These are phyloP conservation scores for Scheffersomyces parashehatae DNA, from an alignment of 1,139 yeast genomes.

Conservation along the genomic window DNA sequence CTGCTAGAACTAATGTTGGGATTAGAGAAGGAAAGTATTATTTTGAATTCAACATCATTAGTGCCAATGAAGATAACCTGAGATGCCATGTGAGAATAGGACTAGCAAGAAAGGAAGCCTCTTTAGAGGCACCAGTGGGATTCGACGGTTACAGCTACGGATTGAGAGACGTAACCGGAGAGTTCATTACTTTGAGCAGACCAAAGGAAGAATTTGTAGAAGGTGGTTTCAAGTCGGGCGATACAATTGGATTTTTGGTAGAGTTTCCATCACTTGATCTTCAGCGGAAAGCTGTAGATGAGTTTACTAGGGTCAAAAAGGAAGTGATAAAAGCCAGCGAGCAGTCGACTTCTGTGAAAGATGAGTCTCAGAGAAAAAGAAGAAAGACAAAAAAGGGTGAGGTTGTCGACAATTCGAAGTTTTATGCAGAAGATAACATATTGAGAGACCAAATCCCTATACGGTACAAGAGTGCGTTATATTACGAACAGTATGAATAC, in stretches of 20 bases:
- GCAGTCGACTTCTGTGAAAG: slow-evolving; percentile 10
- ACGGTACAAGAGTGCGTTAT: slow-evolving; percentile 72
- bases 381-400: slow-evolving; percentile 13
- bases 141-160: slow-evolving; percentile 95
- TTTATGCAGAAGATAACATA: slow-evolving; percentile 36
- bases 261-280: slow-evolving; percentile 57
- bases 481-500: slow-evolving; percentile 86
- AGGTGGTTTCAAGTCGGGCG: slow-evolving; percentile 67
- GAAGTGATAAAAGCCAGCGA: neutral
- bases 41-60: slow-evolving; percentile 66
- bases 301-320: slow-evolving; percentile 20
- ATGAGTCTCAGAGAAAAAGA: slow-evolving; percentile 16
- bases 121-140: slow-evolving; percentile 94
- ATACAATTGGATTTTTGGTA: slow-evolving; percentile 78
- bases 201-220: slow-evolving; percentile 49
- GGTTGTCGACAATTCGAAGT: slow-evolving; percentile 20
- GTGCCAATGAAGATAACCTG: slow-evolving; percentile 37
- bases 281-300: slow-evolving; percentile 36
- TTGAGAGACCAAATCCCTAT: slow-evolving; percentile 87
- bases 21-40: slow-evolving; percentile 80
- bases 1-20: slow-evolving; percentile 73
- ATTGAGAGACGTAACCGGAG: slow-evolving; percentile 78
- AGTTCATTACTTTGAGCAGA: slow-evolving; percentile 72
- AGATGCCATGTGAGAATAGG: slow-evolving; percentile 78
- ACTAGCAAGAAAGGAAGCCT: slow-evolving; percentile 78